These are phyloP conservation scores for Gloeophyllum trabeum DNA, from an alignment of 768 basidiomycete species.

Conservation along the genomic window DNA sequence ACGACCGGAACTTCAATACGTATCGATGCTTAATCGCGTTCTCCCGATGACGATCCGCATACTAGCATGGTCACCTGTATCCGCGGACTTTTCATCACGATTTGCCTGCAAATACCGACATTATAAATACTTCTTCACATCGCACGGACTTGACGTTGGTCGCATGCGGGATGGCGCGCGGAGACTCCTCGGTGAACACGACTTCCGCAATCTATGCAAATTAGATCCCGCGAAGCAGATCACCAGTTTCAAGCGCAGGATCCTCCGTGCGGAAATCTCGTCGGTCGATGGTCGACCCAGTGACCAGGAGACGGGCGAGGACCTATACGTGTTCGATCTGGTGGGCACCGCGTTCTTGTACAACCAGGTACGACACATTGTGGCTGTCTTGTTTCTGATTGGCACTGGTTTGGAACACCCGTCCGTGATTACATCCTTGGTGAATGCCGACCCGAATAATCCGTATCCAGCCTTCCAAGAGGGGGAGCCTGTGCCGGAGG, in stretches of 20 bases:
- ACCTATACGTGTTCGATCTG: slow-evolving; percentile 69
- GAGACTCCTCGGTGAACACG: slow-evolving; percentile 77
- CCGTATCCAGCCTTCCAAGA: slow-evolving; percentile 22
- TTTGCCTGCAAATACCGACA: slow-evolving; percentile 82
- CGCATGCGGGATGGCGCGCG: slow-evolving; percentile 69
- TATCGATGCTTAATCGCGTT: slow-evolving; percentile 72
- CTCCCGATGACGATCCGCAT: slow-evolving; percentile 86
- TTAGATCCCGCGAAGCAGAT: slow-evolving; percentile 89
- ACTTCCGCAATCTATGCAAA: slow-evolving; percentile 94
- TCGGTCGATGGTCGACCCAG: slow-evolving; percentile 26
- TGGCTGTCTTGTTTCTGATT: slow-evolving; percentile 83
- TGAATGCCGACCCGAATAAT: slow-evolving; percentile 52
- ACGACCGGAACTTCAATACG: slow-evolving; percentile 58
- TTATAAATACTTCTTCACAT: slow-evolving; percentile 95
- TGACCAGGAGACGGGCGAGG: not conserved
- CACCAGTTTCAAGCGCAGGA: slow-evolving; percentile 58
- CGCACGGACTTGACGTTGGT: slow-evolving; percentile 50
- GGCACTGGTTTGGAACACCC: slow-evolving; percentile 73
- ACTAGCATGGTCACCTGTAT: slow-evolving; percentile 89
- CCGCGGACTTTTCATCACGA: slow-evolving; percentile 71
- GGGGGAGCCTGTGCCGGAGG: slow-evolving; percentile 24
- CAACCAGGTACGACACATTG: slow-evolving; percentile 93
- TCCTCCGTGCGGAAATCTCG: slow-evolving; percentile 55
- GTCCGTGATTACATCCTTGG: slow-evolving; percentile 53
- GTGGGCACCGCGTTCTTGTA: slow-evolving; percentile 85